phyloP scores from a whole-genome alignment of 1,139 yeast species.

The Meyerozyma guilliermondii region DNA sequence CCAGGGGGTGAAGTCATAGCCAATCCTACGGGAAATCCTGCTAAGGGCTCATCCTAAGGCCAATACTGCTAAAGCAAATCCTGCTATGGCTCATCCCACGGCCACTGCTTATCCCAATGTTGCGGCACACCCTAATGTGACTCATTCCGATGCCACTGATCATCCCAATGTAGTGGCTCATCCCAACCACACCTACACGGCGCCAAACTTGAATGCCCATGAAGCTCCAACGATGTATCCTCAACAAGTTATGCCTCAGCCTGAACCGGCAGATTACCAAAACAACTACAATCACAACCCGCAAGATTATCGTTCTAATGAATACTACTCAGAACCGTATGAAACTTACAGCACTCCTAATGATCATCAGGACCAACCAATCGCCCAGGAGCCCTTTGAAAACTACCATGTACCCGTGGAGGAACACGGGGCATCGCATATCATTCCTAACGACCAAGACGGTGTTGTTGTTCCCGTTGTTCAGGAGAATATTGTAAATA shows the following conservation, averaged over 20 bases:
- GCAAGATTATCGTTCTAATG: background rate
- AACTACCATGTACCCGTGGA: slow-evolving; percentile 16
- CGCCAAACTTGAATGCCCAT: too few species aligned
- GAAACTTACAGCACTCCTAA: slow-evolving; percentile 3
- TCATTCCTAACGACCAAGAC: background rate
- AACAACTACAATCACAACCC: background rate
- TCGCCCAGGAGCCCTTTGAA: slow-evolving; percentile 24
- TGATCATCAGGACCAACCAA: slow-evolving; percentile 1
- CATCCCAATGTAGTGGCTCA: too few species aligned
- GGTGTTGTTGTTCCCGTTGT: background rate
- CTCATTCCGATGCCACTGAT: too few species aligned
- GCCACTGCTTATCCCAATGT: too few species aligned
- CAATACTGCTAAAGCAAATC: background rate
- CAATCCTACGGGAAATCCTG: background rate
- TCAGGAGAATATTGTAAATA: background rate
- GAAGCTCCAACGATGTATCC: too few species aligned
- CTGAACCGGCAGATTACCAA: background rate
- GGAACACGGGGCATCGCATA: background rate
- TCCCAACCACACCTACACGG: too few species aligned
- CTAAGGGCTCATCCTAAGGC: background rate
- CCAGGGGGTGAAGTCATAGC: background rate
- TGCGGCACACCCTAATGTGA: too few species aligned
- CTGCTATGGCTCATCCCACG: too few species aligned
- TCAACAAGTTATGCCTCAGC: background rate
- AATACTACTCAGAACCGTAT: background rate